These are phyloP conservation scores for Leccinum pellstonianum DNA, from an alignment of 768 basidiomycete genomes.

Conservation along the genomic window DNA sequence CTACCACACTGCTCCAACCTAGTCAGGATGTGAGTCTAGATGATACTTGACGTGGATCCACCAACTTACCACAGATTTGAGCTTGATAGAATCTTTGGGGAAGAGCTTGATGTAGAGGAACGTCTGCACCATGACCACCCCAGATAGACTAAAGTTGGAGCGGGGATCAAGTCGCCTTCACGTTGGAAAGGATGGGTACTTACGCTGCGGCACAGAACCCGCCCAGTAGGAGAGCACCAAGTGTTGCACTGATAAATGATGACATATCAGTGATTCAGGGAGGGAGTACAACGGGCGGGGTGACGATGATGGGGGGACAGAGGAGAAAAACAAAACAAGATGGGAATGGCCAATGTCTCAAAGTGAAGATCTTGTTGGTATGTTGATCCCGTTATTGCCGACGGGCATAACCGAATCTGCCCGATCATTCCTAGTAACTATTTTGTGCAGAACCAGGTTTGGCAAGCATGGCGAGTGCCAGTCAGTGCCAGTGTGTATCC, in stretches of 20 bases:
- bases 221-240: conserved; percentile 31
- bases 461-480: no score
- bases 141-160: conserved; percentile 25
- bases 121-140: conserved; percentile 27
- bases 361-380: neutral
- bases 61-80: conserved; percentile 25
- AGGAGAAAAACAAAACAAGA: neutral
- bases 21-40: neutral
- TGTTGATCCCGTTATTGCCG: neutral
- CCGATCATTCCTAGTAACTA: neutral
- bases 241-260: conserved; percentile 17
- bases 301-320: neutral
- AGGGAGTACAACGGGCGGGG: neutral
- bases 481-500: no score
- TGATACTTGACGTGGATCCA: neutral
- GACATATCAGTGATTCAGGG: conserved; percentile 8
- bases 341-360: neutral
- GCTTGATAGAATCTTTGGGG: conserved; percentile 21
- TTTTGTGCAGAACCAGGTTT: neutral
- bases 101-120: conserved; percentile 33
- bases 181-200: neutral
- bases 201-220: conserved; percentile 31
- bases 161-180: neutral
- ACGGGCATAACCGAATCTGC: neutral
- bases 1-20: conserved; percentile 31